Conservation (phyloP, 352 stramenopile genomes). For the Globisporangium splendens region DNA sequence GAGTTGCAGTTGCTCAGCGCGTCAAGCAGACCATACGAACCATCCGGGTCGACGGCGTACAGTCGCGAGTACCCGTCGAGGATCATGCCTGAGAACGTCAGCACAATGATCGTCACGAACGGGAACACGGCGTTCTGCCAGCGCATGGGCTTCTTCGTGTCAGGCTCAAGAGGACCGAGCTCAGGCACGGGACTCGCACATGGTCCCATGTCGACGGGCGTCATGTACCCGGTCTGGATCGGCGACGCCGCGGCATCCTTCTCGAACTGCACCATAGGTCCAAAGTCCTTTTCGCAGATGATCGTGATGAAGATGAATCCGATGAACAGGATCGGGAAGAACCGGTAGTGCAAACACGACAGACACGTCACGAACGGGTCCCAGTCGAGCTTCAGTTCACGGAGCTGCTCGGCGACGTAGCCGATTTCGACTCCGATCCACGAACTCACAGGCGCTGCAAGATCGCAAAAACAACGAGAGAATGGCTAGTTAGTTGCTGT, state of each 20-base stretch:
- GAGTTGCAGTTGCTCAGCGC: constrained; percentile 79
- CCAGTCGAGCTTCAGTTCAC: constrained; percentile 76
- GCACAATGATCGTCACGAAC: constrained; percentile 75
- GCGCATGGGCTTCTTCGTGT: constrained; percentile 65
- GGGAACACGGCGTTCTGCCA: constrained; percentile 87
- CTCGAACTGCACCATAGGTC: constrained; percentile 85
- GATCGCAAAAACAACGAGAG: background rate
- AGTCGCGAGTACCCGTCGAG: constrained; percentile 68
- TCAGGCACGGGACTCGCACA: constrained; percentile 68
- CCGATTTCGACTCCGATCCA: constrained; percentile 90
- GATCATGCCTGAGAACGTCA: constrained; percentile 88
- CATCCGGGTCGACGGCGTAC: constrained; percentile 38
- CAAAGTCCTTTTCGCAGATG: constrained; percentile 86
- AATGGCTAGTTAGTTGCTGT: background rate
- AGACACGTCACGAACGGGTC: constrained; percentile 86
- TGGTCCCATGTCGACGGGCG: constrained; percentile 53
- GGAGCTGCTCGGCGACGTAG: constrained; percentile 77
- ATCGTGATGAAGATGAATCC: constrained; percentile 90
- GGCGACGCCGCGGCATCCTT: constrained; percentile 74
- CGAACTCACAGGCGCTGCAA: constrained; percentile 73
- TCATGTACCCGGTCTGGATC: constrained; percentile 61
- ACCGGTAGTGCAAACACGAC: constrained; percentile 81
- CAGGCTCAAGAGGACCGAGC: constrained; percentile 63
- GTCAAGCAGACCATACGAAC: constrained; percentile 55
- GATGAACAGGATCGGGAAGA: constrained; percentile 88